Conservation (phyloP, 176 grass and related monocot species). For the Zoysia pacifica region DNA sequence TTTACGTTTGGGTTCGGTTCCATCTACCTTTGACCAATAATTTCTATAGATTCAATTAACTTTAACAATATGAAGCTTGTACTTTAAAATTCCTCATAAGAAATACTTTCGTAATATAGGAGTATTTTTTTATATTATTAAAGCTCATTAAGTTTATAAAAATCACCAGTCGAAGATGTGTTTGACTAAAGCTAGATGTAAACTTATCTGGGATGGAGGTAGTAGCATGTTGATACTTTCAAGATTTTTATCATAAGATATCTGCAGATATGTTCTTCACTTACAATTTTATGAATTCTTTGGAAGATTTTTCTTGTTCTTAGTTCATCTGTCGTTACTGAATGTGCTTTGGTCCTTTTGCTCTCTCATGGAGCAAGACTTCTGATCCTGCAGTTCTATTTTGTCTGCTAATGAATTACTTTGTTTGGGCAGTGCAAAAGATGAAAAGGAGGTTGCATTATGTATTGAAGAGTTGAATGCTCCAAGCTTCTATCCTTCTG, state of each 20-base stretch:
- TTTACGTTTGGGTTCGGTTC: no score
- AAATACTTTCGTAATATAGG: no score
- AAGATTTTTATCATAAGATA: neutral
- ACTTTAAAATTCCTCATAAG: no score
- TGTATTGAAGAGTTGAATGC: slow-evolving; percentile 96
- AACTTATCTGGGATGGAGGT: no score
- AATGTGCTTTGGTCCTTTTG: neutral
- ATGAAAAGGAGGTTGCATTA: slow-evolving; percentile 78
- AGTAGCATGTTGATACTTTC: neutral
- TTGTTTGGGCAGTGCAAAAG: slow-evolving; percentile 72
- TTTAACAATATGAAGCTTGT: no score
- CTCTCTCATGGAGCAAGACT: neutral
- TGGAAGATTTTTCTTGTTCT: neutral
- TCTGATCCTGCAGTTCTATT: neutral
- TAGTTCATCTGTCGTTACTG: neutral
- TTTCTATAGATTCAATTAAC: no score
- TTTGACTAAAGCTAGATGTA: no score
- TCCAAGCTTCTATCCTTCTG: slow-evolving; percentile 70
- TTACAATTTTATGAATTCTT: neutral
- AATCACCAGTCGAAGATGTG: no score
- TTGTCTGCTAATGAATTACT: slow-evolving; percentile 29
- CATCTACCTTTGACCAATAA: no score
- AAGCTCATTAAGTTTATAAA: no score
- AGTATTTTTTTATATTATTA: no score
- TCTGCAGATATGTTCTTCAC: neutral